phyloP scores from a whole-genome alignment of 2,329 filamentous ascomycete species.

The Bipolaris zeicola region DNA sequence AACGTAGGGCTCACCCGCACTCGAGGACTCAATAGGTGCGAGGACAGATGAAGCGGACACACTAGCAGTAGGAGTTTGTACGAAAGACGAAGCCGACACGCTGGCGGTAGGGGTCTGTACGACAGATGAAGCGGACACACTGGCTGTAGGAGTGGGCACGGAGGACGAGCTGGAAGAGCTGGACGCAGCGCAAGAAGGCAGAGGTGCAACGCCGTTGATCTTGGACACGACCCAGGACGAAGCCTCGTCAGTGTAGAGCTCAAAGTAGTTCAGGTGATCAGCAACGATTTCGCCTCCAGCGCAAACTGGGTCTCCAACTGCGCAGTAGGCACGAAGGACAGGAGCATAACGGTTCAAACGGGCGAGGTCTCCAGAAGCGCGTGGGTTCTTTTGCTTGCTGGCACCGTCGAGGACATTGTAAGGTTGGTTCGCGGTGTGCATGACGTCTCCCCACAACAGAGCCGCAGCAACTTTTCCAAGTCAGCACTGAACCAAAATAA shows the following conservation, averaged over 20 bases:
- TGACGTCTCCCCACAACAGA: constrained; percentile 31
- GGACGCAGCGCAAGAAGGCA: background rate
- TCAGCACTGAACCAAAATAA: background rate
- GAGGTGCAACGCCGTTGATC: constrained; percentile 12
- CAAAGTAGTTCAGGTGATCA: constrained; percentile 64
- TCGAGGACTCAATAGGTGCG: background rate
- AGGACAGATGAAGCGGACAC: constrained; percentile 4
- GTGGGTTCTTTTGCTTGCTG: constrained; percentile 17
- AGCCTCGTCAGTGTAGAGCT: constrained; percentile 28
- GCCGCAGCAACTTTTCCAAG: constrained; percentile 17
- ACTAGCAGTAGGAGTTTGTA: constrained; percentile 1
- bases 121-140: constrained; percentile 8
- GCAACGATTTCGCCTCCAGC: constrained; percentile 64
- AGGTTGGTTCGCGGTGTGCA: constrained; percentile 28
- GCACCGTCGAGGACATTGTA: constrained; percentile 32
- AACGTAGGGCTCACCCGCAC: background rate
- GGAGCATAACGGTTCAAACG: constrained; percentile 43
- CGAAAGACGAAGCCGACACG: constrained; percentile 8
- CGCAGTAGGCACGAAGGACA: constrained; percentile 67
- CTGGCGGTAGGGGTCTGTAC: constrained; percentile 1
- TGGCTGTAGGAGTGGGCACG: constrained; percentile 2
- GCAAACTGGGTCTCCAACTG: constrained; percentile 66
- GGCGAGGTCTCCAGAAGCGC: constrained; percentile 17
- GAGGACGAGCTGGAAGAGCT: constrained; percentile 9
- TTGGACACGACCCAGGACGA: constrained; percentile 28